A percentile compares a stretch with the other conserved stretches of the same genome.
phyloP scores from a whole-genome alignment of 2,329 filamentous ascomycete species.

The Neofusicoccum ribis region DNA sequence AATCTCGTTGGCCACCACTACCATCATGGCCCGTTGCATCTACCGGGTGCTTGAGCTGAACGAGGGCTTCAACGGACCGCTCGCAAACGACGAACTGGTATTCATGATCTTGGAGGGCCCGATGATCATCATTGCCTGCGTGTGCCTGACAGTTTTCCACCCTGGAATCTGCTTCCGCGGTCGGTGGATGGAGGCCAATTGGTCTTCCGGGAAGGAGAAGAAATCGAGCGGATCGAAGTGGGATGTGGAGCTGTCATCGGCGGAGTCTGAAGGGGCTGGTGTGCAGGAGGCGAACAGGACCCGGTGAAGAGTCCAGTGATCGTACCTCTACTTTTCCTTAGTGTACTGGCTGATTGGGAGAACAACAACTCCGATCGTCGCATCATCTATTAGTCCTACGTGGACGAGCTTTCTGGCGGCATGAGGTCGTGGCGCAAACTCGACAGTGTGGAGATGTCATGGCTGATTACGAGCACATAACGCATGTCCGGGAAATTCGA shows the following conservation, averaged over 20 bases:
- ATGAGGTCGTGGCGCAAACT: no score
- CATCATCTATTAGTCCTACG: no score
- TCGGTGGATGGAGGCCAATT: background rate
- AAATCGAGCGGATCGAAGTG: background rate
- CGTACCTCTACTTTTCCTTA: no score
- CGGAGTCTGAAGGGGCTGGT: no score
- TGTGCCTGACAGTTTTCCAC: constrained; percentile 50
- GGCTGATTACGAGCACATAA: no score
- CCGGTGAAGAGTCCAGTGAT: no score
- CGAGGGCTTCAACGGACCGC: constrained; percentile 46
- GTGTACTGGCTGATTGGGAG: no score
- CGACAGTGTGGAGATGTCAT: no score
- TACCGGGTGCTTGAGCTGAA: constrained; percentile 53
- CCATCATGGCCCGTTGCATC: constrained; percentile 50
- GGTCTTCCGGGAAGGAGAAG: background rate
- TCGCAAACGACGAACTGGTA: constrained; percentile 50
- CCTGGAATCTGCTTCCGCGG: constrained; percentile 31
- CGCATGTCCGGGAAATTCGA: no score
- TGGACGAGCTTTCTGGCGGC: no score
- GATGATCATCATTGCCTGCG: constrained; percentile 52
- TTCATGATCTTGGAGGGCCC: constrained; percentile 56
- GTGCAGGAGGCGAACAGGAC: no score
- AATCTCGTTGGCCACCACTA: constrained; percentile 43
- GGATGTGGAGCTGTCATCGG: background rate
- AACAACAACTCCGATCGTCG: no score